Evolutionary conservation across 2,329 filamentous ascomycete genomes (phyloP), one percentile per base, ranked within the genome.

Genomic region (Eutypella sp.): DNA sequence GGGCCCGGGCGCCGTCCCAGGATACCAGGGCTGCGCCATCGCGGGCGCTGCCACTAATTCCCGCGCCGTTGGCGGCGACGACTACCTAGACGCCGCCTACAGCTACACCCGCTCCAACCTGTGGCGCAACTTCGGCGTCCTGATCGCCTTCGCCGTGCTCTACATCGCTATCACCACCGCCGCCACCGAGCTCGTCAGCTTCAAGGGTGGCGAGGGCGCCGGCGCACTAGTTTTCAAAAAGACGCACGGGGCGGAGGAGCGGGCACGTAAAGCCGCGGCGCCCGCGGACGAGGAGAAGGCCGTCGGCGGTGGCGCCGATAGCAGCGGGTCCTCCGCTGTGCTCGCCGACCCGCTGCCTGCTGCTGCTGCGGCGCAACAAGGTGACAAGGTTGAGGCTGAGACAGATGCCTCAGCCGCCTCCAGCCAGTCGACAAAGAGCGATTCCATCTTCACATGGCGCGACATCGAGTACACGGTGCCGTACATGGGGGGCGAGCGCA

Each of bases 91-190:
- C 19, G 64, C 64, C 8, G 70, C 64, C 4, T 84, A 78, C 52
- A 62, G 67, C 2, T 88, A 87, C 58, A 69, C 66, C 4, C 66
- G 75, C 2, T 65, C 68, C 1, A 76, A 88, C 54, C 66, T 84
- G 7, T 88, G 85, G 85, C 81, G 87, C 3, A 90, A 92, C 61
- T 89, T 87, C 57, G 87, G 85, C 25, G 82, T 91, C 3, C 67
- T 93, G 1, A 81, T 91, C 54, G 87, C 84, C 0, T 93, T 89
- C 53, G 78, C 81, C 1, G 72, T 88, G 1, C 74, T 89, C 5
- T 95, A 92, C 58, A 78, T 95, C 11, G 53, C 83, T 10, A 66
- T 92, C 24, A 92, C 87, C 0, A 76, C 85, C 5, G 53, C 86
- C 19, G 85, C 83, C 1, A 82, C 84, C 15, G 88, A 95, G 57